phyloP scores from a whole-genome alignment of 768 basidiomycete genomes.

The Harrya chromipes region DNA sequence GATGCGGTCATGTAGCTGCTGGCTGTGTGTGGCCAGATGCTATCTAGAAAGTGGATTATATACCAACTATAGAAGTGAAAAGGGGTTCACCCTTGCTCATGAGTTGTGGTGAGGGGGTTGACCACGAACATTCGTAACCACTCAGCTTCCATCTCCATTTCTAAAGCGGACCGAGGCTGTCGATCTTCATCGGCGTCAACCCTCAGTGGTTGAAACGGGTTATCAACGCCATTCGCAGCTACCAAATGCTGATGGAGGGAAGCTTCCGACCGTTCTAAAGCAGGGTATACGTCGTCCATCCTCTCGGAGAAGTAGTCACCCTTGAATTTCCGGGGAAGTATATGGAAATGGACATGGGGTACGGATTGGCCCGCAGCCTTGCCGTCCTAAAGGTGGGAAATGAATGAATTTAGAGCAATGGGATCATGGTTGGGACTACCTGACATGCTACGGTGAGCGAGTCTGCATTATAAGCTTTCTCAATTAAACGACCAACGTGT shows the following conservation, averaged over 20 bases:
- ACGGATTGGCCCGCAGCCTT: slow-evolving; percentile 73
- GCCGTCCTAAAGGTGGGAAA: slow-evolving; percentile 63
- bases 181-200: slow-evolving; percentile 74
- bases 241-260: slow-evolving; percentile 42
- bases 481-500: slow-evolving; percentile 73
- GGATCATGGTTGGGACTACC: slow-evolving; percentile 39
- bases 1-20: slow-evolving; percentile 38
- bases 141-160: slow-evolving; percentile 78
- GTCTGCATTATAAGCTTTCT: slow-evolving; percentile 79
- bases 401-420: slow-evolving; percentile 1
- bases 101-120: not conserved
- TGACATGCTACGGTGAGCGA: slow-evolving; percentile 88
- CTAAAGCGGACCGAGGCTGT: slow-evolving; percentile 56
- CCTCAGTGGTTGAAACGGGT: slow-evolving; percentile 39
- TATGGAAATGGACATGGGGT: slow-evolving; percentile 91
- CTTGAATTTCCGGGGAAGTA: slow-evolving; percentile 74
- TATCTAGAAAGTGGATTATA: slow-evolving; percentile 19
- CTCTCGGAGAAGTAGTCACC: slow-evolving; percentile 62
- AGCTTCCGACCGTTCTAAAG: slow-evolving; percentile 64
- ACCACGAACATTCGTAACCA: slow-evolving; percentile 63
- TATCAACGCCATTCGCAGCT: slow-evolving; percentile 10
- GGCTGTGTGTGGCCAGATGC: slow-evolving; percentile 35
- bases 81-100: not conserved
- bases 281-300: slow-evolving; percentile 79
- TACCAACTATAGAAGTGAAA: slow-evolving; percentile 1